Evolutionary conservation across 345 rosid genomes (phyloP), one percentile per base, ranked within the genome.

Genomic region (Cardamine resedifolia): DNA sequence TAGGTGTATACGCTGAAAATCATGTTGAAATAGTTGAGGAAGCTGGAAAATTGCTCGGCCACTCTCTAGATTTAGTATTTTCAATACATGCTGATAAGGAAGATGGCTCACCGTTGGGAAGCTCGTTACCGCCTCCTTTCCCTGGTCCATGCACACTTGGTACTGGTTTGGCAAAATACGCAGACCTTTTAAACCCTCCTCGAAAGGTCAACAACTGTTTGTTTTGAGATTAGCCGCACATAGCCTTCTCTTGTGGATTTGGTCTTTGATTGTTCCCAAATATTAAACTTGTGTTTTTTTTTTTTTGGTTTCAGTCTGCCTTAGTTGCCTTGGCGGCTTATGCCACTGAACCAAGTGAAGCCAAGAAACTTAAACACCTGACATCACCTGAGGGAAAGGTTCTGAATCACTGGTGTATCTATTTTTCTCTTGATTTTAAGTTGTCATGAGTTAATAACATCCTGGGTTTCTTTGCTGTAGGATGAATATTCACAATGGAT

Each of bases 401-500:
- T 74, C 51, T 43, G 23, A 50, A 52, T 68, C 62, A 47, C 34
- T 59, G 24, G 1, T 52, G 48, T 27, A 11, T 60, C 41, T 53
- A 43, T 33, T 10, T 65, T 31, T 64, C 58, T 12, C 24, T 27
- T 58, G 34, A 6, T 45, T 7, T 64, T 3, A 20, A 19, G 50
- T 27, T 28, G 20, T 57, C 26, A 12, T 44, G 7, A 30, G 55
- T 55, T 69, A 56, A 55, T 69, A 56, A 55, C 26, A 24, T 23
- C 39, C 7, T 58, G 10, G 28, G 26, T 57, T 49, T 41, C n/a
- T 23, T 48, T 18, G 20, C 24, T 31, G 23, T 83, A 95, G 99
- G 96, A 91, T 77, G 96, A 91, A 69, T 91, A 95, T 77, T 72
- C 97, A 52, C 87, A 91, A 63, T 95, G 96, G 99, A 74, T 95